Percentiles rank a stretch among this genome's conserved stretches.
Evolutionary conservation across 73 alveolate species (phyloP).

Genomic region (Tetrahymena borealis): DNA sequence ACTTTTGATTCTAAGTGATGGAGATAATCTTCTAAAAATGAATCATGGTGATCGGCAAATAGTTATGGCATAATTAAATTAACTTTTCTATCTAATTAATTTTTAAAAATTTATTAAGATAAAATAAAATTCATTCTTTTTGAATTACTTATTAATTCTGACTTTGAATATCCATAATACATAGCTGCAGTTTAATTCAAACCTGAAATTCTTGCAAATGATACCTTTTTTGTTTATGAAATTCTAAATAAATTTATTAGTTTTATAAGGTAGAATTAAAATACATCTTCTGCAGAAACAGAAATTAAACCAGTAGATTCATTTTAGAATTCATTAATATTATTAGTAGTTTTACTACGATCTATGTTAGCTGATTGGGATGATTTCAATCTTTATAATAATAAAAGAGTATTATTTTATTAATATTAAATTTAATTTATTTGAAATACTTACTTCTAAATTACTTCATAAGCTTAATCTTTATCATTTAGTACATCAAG

Average conservation of each 20-base stretch:
- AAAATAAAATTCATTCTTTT: background rate
- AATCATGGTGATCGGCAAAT: constrained; percentile 36
- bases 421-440: background rate
- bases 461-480: constrained; percentile 35
- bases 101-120: background rate
- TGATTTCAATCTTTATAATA: constrained; percentile 12
- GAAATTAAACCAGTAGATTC: constrained; percentile 38
- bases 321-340: constrained; percentile 37
- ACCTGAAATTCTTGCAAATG: constrained; percentile 37
- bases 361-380: constrained; percentile 26
- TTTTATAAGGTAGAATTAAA: background rate
- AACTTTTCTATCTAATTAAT: constrained; percentile 14
- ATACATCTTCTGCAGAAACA: constrained; percentile 40
- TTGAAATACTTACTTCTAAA: background rate
- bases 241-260: background rate
- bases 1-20: constrained; percentile 30
- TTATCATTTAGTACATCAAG: constrained; percentile 26
- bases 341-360: constrained; percentile 33
- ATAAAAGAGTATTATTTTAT: background rate
- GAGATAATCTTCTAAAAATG: constrained; percentile 33
- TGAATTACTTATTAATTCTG: constrained; percentile 21
- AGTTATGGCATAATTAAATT: constrained; percentile 33
- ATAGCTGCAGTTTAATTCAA: constrained; percentile 33
- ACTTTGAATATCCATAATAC: constrained; percentile 37
- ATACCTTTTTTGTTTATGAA: background rate